Evolutionary conservation across 768 basidiomycete genomes (phyloP).

Genomic region (Amanita pseudoporphyria): DNA sequence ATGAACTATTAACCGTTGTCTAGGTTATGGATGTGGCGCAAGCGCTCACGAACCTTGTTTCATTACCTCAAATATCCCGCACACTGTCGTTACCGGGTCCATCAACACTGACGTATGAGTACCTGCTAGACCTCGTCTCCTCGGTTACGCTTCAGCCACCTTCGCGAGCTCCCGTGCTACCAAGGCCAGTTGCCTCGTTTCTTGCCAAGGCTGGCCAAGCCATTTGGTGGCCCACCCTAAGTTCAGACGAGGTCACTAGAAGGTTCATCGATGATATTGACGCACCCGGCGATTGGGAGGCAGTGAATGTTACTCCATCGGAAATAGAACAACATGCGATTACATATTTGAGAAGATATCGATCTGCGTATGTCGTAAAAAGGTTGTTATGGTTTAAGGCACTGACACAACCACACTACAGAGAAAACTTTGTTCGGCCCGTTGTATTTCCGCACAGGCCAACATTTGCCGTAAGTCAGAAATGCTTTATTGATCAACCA

Average conservation of each 20-base stretch:
- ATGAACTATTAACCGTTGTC: background rate
- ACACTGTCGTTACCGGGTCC: constrained; percentile 86
- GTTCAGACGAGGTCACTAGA: constrained; percentile 85
- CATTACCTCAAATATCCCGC: constrained; percentile 48
- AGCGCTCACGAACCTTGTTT: constrained; percentile 72
- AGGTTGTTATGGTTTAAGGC: constrained; percentile 2
- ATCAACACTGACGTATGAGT: constrained; percentile 73
- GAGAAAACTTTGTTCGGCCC: constrained; percentile 63
- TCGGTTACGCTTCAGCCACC: constrained; percentile 72
- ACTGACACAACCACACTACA: constrained; percentile 14
- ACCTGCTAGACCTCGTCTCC: constrained; percentile 68
- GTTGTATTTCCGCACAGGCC: constrained; percentile 47
- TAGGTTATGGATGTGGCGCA: constrained; percentile 93
- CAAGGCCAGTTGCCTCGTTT: constrained; percentile 57
- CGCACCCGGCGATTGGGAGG: constrained; percentile 72
- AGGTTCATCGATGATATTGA: constrained; percentile 79
- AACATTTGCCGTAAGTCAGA: constrained; percentile 21
- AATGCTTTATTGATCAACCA: constrained; percentile 7
- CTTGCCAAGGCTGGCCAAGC: constrained; percentile 54
- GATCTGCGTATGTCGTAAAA: constrained; percentile 65
- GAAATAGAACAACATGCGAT: constrained; percentile 84
- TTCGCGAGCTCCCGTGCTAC: constrained; percentile 64
- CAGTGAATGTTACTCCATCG: constrained; percentile 70
- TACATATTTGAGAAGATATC: constrained; percentile 81
- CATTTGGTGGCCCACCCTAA: constrained; percentile 88